phyloP scores from a whole-genome alignment of 345 rosid species.

The Camelina neglecta region DNA sequence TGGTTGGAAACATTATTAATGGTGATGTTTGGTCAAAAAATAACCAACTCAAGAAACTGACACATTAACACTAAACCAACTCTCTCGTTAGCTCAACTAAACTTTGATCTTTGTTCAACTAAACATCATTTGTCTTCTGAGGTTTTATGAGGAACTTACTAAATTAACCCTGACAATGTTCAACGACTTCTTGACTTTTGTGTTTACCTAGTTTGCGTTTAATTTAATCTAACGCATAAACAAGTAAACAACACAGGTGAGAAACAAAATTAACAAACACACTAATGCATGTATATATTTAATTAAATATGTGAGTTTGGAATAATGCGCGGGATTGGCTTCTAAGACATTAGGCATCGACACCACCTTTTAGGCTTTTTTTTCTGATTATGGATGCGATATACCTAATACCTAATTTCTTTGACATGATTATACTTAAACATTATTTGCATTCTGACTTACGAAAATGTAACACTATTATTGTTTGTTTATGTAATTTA shows the following conservation, averaged over 20 bases:
- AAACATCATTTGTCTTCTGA: slow-evolving; percentile 24
- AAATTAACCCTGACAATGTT: slow-evolving; percentile 21
- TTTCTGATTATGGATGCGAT: slow-evolving; percentile 26
- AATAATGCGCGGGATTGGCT: slow-evolving; percentile 19
- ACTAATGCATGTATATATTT: neutral
- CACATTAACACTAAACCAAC: slow-evolving; percentile 28
- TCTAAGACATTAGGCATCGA: slow-evolving; percentile 1
- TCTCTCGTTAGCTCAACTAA: slow-evolving; percentile 44
- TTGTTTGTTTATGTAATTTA: neutral
- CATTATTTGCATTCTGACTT: slow-evolving; percentile 29
- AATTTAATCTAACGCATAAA: slow-evolving; percentile 34
- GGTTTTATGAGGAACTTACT: neutral
- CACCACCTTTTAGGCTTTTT: neutral
- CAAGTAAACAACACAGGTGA: neutral
- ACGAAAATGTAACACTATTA: neutral
- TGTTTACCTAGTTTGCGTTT: slow-evolving; percentile 11
- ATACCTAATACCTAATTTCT: slow-evolving; percentile 40
- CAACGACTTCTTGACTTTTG: slow-evolving; percentile 39
- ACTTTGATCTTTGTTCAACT: slow-evolving; percentile 23
- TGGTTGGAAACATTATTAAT: slow-evolving; percentile 11
- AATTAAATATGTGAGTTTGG: slow-evolving; percentile 3
- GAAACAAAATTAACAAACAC: slow-evolving; percentile 16
- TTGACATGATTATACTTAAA: slow-evolving; percentile 19
- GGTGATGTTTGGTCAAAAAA: slow-evolving; percentile 20
- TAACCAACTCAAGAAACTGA: slow-evolving; percentile 26